Base-by-base conservation (phyloP, 1,284 basidiomycete genomes). In the Ganoderma leucocontextum region DNA sequence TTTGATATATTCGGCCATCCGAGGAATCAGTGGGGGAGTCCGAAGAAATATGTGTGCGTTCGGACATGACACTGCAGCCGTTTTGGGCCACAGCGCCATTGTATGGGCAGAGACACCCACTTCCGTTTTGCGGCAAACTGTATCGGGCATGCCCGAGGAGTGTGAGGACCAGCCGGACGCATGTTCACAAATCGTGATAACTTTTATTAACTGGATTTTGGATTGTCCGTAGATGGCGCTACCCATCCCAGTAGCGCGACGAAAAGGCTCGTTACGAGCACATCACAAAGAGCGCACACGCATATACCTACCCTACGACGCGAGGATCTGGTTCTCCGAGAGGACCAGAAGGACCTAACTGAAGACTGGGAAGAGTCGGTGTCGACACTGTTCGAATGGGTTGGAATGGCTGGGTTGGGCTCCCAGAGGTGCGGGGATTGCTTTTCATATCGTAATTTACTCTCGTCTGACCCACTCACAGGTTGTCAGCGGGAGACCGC, bases 371-470 rank as follows among this genome's bases (percentile, higher is more conserved):
- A 84, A 19, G 80, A 82, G 15, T 79, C 80, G 4, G 78, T 86
- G 49, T 75, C 78, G 4, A 78, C 75, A 1, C 77, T 91, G 17
- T 89, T 90, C 65, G 91, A 92, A 76, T 93, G 91, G 91, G 82
- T 88, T 17, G 91, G 90, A 2, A 85, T 93, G 85, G 89, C 87
- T 0, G 80, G 77, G 66, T 61, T 87, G 1, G 83, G 80, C 17
- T 80, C 85, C 1, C 82, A 83, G 64, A 78, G 85, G 85, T 83
- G 60, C 12, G 64, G 44, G n/a, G 8, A 22, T 22, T 8, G n/a
- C 10, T 47, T n/a, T 47, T 10, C 4, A 4, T 19, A 25, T 49
- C n/a, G 13, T 5, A 49, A 13, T 12, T 13, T 1, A 25, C 47
- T 49, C 22, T 25, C 38, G 6, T 52, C 62, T 60, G 22, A 58